Conservation (phyloP, 2,329 filamentous ascomycete genomes). For the Trichoderma breve region DNA sequence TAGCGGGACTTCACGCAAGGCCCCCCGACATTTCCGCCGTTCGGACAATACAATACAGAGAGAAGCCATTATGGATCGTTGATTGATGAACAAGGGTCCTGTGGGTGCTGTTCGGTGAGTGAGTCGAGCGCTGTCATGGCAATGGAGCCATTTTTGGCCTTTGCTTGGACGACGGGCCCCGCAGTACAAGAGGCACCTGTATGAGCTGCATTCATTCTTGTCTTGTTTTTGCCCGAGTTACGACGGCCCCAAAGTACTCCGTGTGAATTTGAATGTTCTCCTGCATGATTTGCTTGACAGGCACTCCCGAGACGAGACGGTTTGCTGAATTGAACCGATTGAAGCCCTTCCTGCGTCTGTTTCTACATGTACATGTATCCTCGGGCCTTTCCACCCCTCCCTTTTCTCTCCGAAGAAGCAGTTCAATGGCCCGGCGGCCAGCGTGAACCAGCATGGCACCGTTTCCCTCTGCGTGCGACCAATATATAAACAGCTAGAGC, state of each 20-base stretch:
- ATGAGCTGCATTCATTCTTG: constrained; percentile 1
- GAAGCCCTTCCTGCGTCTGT: background rate
- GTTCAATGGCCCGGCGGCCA: background rate
- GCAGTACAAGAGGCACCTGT: background rate
- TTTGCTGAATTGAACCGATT: background rate
- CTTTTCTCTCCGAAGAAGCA: background rate
- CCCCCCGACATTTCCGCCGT: background rate
- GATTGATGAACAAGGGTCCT: constrained; percentile 1
- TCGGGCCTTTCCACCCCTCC: constrained; percentile 9
- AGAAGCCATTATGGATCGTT: background rate
- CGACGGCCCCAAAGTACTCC: background rate
- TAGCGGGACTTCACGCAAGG: background rate
- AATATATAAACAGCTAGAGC: constrained; percentile 15
- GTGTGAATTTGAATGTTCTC: background rate
- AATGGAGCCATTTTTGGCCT: constrained; percentile 6
- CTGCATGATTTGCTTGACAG: background rate
- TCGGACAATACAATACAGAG: background rate
- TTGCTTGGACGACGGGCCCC: background rate
- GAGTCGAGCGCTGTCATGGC: constrained; percentile 6
- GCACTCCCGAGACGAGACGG: background rate
- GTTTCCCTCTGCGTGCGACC: constrained; percentile 11
- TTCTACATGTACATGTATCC: background rate
- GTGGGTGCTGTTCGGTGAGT: constrained; percentile 2
- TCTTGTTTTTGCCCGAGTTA: background rate
- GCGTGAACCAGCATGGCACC: background rate